Evolutionary conservation across 495 filamentous ascomycete species (phyloP).

Genomic region (Aspergillus mulundensis): DNA sequence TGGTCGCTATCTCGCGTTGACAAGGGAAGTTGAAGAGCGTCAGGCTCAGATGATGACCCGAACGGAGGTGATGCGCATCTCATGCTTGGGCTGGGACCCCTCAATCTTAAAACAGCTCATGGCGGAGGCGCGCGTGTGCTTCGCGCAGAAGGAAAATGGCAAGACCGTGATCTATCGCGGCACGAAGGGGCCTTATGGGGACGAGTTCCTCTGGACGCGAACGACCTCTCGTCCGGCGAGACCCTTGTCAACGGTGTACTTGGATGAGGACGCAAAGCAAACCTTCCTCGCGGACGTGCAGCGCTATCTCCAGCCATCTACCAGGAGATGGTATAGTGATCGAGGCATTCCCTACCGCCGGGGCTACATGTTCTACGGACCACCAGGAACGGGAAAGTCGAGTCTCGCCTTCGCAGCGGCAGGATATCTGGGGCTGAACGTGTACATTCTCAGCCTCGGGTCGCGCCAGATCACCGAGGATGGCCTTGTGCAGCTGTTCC

Average conservation of each 20-base stretch:
- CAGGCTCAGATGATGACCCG: too few species aligned
- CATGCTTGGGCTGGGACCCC: not conserved
- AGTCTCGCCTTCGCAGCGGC: constrained; percentile 18
- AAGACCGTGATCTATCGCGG: constrained; percentile 12
- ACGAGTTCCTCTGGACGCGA: constrained; percentile 7
- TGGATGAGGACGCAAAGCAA: not conserved
- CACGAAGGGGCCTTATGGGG: not conserved
- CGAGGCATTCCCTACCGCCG: constrained; percentile 45
- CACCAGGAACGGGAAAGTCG: constrained; percentile 37
- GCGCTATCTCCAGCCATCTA: constrained; percentile 69
- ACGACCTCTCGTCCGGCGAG: constrained; percentile 34
- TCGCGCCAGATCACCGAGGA: constrained; percentile 44
- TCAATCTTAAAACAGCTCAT: constrained; percentile 6
- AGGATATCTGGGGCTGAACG: constrained; percentile 5
- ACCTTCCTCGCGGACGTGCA: constrained; percentile 31
- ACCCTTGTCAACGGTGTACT: constrained; percentile 12
- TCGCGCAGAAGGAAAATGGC: constrained; percentile 10
- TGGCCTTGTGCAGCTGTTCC: constrained; percentile 59
- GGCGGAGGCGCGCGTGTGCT: constrained; percentile 4
- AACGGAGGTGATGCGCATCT: too few species aligned
- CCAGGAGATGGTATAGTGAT: constrained; percentile 64
- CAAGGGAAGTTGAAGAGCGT: too few species aligned
- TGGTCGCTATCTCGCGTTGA: too few species aligned
- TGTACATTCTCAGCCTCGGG: constrained; percentile 10
- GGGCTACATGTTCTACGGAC: constrained; percentile 35